Evolutionary conservation across 176 grass and related monocot species (phyloP), one percentile per base, ranked within the genome.

Genomic region (Oryza longistaminata): DNA sequence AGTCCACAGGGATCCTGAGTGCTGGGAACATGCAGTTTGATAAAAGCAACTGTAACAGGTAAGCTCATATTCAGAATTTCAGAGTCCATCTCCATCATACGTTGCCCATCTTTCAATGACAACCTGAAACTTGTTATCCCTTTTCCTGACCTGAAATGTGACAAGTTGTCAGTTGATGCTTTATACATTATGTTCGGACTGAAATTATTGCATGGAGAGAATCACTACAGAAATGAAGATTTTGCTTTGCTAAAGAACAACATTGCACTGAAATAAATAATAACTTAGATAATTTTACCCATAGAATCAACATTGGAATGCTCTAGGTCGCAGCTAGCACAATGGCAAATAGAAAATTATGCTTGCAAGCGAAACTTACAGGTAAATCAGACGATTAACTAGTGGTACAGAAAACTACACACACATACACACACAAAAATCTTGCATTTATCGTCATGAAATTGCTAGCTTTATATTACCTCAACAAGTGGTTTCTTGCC

Each of bases 61-160:
- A 58, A 29, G 6, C 74, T 65, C 61, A 62, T 24, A 62, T n/a
- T 24, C 58, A 62, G 52, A 5, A 75, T 61, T 86, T 86, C 89
- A 96, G 75, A 99, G 92, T 53, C 91, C 93, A 81, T 96, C 91
- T 81, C 93, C 96, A 82, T 99, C 96, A 89, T 96, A 99, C 16
- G 91, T 92, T 86, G 86, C 91, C 93, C 96, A 99, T 89, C 96
- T 94, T 90, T 99, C 93, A 81, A 94, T 90, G 14, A 91, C 85
- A 83, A 94, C 96, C 58, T 99, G 84, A 92, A 99, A 99, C 43
- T 90, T 60, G 26, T 91, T 82, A 70, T 91, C 90, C 83, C 91
- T 91, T 84, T 83, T 94, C 93, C 96, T 94, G 42, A 94, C 70
- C 91, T 99, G 91, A 42, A 90, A 78, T 77, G 61, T 68, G 35